phyloP scores from a whole-genome alignment of 805 yeast genomes.

The Pichia ethanolica region DNA sequence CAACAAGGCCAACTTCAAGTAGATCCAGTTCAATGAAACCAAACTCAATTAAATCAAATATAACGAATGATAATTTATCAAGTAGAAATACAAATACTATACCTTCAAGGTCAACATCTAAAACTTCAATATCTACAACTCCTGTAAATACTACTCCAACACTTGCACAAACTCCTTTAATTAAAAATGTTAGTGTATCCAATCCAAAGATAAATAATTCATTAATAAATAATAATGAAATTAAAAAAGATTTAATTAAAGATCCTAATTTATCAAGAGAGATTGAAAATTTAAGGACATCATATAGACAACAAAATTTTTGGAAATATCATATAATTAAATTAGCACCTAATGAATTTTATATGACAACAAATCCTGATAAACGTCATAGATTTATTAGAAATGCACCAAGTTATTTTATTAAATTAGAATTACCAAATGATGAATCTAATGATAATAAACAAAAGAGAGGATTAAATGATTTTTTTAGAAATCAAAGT shows the following conservation, averaged over 20 bases:
- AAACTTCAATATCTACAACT: neutral
- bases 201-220: neutral
- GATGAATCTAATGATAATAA: neutral
- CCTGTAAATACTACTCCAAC: neutral
- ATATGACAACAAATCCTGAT: constrained; percentile 63
- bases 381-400: constrained; percentile 50
- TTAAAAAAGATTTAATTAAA: neutral
- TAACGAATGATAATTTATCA: no score
- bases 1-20: no score
- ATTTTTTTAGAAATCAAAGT: neutral
- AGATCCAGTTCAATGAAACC: no score
- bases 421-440: constrained; percentile 30
- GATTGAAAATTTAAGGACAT: constrained; percentile 3
- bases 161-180: constrained; percentile 1
- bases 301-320: constrained; percentile 25
- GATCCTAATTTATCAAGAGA: constrained; percentile 5
- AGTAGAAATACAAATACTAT: no score
- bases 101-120: no score
- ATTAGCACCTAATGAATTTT: constrained; percentile 43
- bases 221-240: neutral
- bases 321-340: constrained; percentile 61
- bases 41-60: no score
- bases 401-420: constrained; percentile 56
- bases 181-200: neutral
- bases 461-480: neutral